Percentiles rank a stretch among this genome's conserved stretches.
These are phyloP conservation scores for Limtongia smithiae DNA, from an alignment of 805 yeast genomes.

Conservation along the genomic window DNA sequence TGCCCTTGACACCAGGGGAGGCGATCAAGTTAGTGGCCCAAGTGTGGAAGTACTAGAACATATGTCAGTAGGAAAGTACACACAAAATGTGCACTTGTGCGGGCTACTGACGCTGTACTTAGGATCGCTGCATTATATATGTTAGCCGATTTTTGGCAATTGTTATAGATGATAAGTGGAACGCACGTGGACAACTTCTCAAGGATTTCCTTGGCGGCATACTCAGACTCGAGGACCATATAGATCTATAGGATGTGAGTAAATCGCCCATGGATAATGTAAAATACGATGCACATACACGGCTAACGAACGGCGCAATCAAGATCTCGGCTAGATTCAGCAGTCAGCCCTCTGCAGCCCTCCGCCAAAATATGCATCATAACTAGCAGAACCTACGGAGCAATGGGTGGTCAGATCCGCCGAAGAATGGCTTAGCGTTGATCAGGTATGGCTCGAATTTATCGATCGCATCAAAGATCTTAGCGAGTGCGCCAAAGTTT, in stretches of 20 bases:
- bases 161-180: neutral
- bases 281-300: conserved; percentile 10
- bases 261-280: neutral
- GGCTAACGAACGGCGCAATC: conserved; percentile 30
- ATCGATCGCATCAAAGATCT: conserved; percentile 25
- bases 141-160: neutral
- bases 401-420: conserved; percentile 23
- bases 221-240: conserved; percentile 12
- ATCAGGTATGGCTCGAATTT: conserved; percentile 25
- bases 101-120: conserved; percentile 19
- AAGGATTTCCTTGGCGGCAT: neutral
- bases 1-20: conserved; percentile 29
- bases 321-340: conserved; percentile 21
- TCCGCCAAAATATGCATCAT: neutral
- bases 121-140: conserved; percentile 12
- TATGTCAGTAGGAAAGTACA: neutral
- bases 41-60: conserved; percentile 14
- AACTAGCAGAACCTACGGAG: conserved; percentile 5
- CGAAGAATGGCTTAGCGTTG: conserved; percentile 28
- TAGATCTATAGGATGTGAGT: conserved; percentile 4
- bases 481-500: neutral
- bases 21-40: conserved; percentile 25
- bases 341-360: no score
- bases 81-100: no score
- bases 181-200: conserved; percentile 15